Evolutionary conservation across 2,329 filamentous ascomycete species (phyloP), one percentile per base, ranked within the genome.

Genomic region (Aureobasidium subglaciale): DNA sequence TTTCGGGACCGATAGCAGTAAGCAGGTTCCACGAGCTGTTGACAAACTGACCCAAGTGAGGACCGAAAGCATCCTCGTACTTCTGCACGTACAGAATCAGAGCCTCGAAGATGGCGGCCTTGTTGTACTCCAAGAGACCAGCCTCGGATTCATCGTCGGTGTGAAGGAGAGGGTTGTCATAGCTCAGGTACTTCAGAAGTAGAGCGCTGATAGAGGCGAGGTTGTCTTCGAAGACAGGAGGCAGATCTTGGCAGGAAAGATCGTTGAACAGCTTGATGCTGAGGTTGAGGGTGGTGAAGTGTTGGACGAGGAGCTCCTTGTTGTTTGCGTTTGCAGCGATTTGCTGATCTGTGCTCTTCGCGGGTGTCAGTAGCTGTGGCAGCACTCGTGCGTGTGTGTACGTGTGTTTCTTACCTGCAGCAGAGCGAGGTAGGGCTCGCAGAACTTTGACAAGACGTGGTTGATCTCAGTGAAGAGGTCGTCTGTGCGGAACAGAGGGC

Each of bases 211-310:
- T 87, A 60, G 82, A 82, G 45, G 78, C 73, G 18, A 99, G 79
- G 67, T 95, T 88, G 61, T 95, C 87, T 75, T 99, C 93, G 69
- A 99, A 95, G 63, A 93, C 85, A 2, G 92, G 91, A 15, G 93
- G 90, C 63, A 99, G 80, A 70, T 99, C 93, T 69, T 99, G 95
- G 68, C 86, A 96, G n/a, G 91, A 96, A 52, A 99, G 83, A 71
- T 99, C 95, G 74, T 93, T 93, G 68, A 97, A 84, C 46, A 99
- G 84, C 75, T 95, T 95, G 63, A 96, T 79, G 63, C 95, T 83
- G 52, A 97, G 78, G 69, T 92, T 91, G 60, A 99, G 79, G 3
- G 90, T 90, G 61, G 88, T 84, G 64, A 96, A 91, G 69, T 90
- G 88, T 62, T 83, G 82, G 66, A 85, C 84, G 41, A 99, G 78